phyloP scores from a whole-genome alignment of 495 filamentous ascomycete genomes.

The Xanthoparmelia taractica region DNA sequence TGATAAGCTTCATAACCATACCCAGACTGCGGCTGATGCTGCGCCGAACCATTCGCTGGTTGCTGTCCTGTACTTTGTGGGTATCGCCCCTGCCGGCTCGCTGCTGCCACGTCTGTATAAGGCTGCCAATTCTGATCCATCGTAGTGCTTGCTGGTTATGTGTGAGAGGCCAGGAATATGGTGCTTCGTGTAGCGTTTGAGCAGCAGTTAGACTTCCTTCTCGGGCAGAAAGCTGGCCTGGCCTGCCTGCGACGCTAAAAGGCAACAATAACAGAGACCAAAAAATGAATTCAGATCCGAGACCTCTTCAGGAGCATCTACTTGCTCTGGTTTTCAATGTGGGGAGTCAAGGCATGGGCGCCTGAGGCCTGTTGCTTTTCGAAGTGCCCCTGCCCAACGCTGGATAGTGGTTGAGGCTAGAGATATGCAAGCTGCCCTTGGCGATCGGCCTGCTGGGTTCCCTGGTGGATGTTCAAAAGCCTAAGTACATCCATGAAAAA shows the following conservation, averaged over 20 bases:
- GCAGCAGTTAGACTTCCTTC: background rate
- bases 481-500: background rate
- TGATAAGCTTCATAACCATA: slow-evolving; percentile 73
- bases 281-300: background rate
- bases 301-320: slow-evolving; percentile 6
- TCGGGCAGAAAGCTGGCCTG: background rate
- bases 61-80: slow-evolving; percentile 22
- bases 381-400: slow-evolving; percentile 16
- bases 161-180: background rate
- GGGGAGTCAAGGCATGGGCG: slow-evolving; percentile 10
- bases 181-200: background rate
- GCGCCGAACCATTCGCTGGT: slow-evolving; percentile 19
- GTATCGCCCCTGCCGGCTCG: slow-evolving; percentile 25
- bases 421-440: slow-evolving; percentile 4
- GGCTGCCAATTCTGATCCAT: slow-evolving; percentile 51
- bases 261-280: slow-evolving; percentile 1
- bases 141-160: background rate
- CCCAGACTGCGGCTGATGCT: slow-evolving; percentile 51
- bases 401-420: slow-evolving; percentile 16
- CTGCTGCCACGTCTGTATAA: slow-evolving; percentile 36
- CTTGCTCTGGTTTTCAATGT: slow-evolving; percentile 6
- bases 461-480: background rate
- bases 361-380: slow-evolving; percentile 11
- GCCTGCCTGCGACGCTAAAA: background rate
- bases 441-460: slow-evolving; percentile 10